Conservation (phyloP, 441 rosid species). For the Pelargonium myrrhifolium region DNA sequence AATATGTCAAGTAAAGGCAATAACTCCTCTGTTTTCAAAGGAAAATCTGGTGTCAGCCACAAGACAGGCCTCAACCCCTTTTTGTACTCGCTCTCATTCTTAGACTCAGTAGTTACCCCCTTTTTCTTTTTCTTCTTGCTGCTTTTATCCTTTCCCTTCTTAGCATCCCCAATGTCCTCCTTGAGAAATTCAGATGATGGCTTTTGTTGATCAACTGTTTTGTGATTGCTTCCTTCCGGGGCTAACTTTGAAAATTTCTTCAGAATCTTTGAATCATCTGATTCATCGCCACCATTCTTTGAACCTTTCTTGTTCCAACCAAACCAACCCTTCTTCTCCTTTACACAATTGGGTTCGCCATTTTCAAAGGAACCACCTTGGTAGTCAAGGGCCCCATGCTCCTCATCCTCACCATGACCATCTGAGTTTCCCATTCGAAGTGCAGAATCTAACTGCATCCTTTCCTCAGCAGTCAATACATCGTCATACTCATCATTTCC, state of each 20-base stretch:
- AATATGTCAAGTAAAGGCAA: conserved; percentile 90
- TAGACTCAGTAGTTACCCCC: conserved; percentile 33
- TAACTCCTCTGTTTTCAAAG: conserved; percentile 81
- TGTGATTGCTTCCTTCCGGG: conserved; percentile 62
- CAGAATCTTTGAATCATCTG: conserved; percentile 62
- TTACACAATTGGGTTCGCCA: conserved; percentile 52
- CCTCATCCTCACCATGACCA: neutral
- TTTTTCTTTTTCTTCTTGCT: conserved; percentile 6
- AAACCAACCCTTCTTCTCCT: conserved; percentile 95
- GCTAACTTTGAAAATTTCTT: conserved; percentile 71
- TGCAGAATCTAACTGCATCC: conserved; percentile 1
- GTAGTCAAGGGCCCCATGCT: neutral
- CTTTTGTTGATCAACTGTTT: conserved; percentile 29
- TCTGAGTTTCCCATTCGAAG: conserved; percentile 5
- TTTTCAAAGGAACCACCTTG: conserved; percentile 31
- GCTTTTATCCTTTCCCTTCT: conserved; percentile 1
- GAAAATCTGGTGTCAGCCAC: conserved; percentile 94
- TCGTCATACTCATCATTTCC: conserved; percentile 22
- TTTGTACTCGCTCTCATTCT: conserved; percentile 86
- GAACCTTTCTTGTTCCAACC: conserved; percentile 84
- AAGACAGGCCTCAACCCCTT: conserved; percentile 93
- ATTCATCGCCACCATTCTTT: conserved; percentile 47
- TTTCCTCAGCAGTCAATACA: conserved; percentile 1
- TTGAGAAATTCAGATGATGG: conserved; percentile 1
- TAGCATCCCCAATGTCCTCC: neutral